Percentiles rank a stretch among this genome's conserved stretches.
Conservation (phyloP, 129 eudicot species). For the Ambrosia trifida region DNA sequence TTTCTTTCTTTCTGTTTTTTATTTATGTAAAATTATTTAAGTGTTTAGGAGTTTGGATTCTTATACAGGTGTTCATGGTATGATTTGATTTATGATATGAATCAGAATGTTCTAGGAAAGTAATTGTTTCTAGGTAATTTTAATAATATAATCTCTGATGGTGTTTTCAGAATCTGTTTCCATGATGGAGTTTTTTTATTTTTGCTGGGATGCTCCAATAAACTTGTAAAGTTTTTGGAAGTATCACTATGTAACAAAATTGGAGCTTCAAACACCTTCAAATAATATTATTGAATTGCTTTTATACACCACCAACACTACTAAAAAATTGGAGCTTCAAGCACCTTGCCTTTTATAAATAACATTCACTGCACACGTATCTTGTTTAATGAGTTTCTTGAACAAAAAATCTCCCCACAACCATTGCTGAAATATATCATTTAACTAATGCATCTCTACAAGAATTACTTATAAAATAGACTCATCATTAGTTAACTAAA, state of each 20-base stretch:
- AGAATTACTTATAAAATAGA: constrained; percentile 11
- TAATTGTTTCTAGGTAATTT: constrained; percentile 8
- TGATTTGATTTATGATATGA: constrained; percentile 7
- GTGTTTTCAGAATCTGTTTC: constrained; percentile 63
- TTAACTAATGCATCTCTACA: constrained; percentile 2
- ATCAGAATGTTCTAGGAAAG: constrained; percentile 29
- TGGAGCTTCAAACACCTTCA: constrained; percentile 8
- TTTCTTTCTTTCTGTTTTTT: too few species aligned
- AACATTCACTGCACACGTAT: background rate
- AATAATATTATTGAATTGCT: background rate
- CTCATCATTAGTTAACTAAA: constrained; percentile 7
- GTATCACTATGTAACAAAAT: constrained; percentile 8
- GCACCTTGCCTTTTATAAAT: too few species aligned
- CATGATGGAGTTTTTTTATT: constrained; percentile 30
- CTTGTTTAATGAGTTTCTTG: background rate
- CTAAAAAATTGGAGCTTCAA: constrained; percentile 17
- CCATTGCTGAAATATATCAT: background rate
- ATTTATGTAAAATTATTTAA: background rate
- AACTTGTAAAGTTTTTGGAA: constrained; percentile 19
- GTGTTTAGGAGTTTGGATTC: background rate
- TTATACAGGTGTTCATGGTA: background rate
- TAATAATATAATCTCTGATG: constrained; percentile 40
- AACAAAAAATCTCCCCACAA: constrained; percentile 6
- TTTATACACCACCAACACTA: too few species aligned
- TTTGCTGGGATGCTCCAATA: constrained; percentile 29